A percentile compares a stretch with the other conserved stretches of the same genome.
Conservation (phyloP, 2,329 filamentous ascomycete genomes). For the Plectosphaerella cucumerina region DNA sequence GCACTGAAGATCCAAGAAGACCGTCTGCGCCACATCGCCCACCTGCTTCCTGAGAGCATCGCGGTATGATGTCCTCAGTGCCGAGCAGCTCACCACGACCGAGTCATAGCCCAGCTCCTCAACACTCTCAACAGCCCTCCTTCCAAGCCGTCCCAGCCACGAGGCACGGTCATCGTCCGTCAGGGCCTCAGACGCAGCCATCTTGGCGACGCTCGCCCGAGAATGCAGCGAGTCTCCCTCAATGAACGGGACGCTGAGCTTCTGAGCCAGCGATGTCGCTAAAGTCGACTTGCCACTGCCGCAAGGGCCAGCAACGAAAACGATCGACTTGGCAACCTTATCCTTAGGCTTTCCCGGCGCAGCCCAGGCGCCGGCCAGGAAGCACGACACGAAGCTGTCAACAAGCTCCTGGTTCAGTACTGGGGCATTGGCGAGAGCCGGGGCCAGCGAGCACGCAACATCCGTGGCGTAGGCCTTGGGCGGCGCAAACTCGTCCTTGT, state of each 20-base stretch:
- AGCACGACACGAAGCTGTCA: constrained; percentile 31
- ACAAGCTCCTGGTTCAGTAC: constrained; percentile 24
- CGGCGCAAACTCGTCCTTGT: constrained; percentile 40
- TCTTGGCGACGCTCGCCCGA: constrained; percentile 23
- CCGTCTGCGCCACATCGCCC: constrained; percentile 12
- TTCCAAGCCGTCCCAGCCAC: constrained; percentile 24
- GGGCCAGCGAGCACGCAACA: constrained; percentile 34
- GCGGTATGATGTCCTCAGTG: constrained; percentile 27
- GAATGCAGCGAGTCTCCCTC: constrained; percentile 35
- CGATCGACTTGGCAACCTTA: constrained; percentile 17
- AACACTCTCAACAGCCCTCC: constrained; percentile 16
- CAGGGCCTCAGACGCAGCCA: constrained; percentile 23
- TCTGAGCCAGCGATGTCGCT: constrained; percentile 21
- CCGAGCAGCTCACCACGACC: constrained; percentile 34
- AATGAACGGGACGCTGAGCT: constrained; percentile 27
- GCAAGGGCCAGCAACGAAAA: constrained; percentile 33
- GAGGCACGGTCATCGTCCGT: constrained; percentile 24
- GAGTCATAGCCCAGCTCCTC: constrained; percentile 19
- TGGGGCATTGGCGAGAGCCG: constrained; percentile 33
- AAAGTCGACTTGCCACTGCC: constrained; percentile 36
- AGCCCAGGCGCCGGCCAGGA: constrained; percentile 31
- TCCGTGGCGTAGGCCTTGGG: constrained; percentile 36
- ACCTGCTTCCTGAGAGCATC: constrained; percentile 21
- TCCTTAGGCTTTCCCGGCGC: constrained; percentile 29
- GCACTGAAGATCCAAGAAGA: constrained; percentile 32